phyloP scores from a whole-genome alignment of 176 grass and related monocot species.

The Triticum urartu region DNA sequence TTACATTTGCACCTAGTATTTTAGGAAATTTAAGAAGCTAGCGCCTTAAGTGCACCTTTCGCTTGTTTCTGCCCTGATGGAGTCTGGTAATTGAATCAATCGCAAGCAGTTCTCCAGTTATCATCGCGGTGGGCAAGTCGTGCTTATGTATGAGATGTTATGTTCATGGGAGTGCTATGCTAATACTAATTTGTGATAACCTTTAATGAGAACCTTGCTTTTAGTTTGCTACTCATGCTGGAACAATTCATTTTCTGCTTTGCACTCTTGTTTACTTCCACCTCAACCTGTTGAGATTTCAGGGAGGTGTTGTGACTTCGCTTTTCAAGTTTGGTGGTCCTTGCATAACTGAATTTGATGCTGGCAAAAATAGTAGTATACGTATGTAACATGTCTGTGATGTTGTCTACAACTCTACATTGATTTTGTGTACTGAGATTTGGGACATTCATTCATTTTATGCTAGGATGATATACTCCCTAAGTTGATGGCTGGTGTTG shows the following conservation, averaged over 20 bases:
- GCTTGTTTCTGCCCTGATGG: background rate
- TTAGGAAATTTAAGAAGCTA: background rate
- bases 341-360: slow-evolving; percentile 21
- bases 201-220: background rate
- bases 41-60: background rate
- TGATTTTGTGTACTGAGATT: slow-evolving; percentile 18
- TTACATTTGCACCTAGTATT: background rate
- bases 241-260: slow-evolving; percentile 18
- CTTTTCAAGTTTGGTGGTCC: slow-evolving; percentile 35
- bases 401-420: background rate
- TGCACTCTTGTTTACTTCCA: slow-evolving; percentile 11
- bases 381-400: background rate
- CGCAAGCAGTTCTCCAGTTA: background rate
- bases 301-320: background rate
- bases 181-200: slow-evolving; percentile 14
- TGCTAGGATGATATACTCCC: slow-evolving; percentile 95
- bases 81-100: background rate
- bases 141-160: background rate
- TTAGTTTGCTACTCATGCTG: slow-evolving; percentile 19
- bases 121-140: background rate
- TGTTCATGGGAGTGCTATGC: slow-evolving; percentile 8
- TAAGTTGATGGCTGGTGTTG: slow-evolving; percentile 86
- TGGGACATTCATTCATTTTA: slow-evolving; percentile 31
- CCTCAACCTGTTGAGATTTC: slow-evolving; percentile 15
- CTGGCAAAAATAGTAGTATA: slow-evolving; percentile 1